A percentile compares a stretch with the other conserved stretches of the same genome.
Conservation (phyloP, 306 rosid species). For the Ceratonia siliqua region DNA sequence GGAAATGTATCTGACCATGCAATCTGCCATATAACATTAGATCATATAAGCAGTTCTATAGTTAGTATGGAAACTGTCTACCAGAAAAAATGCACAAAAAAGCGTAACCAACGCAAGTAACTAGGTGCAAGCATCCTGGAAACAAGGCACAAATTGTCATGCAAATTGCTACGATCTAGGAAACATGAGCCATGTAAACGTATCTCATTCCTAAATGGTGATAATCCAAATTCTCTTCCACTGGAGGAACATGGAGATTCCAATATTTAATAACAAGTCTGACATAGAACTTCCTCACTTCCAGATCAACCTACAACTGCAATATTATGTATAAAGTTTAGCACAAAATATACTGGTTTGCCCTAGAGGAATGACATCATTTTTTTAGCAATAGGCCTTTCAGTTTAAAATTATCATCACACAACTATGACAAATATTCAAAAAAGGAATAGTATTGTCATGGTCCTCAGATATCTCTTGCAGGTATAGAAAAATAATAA, state of each 20-base stretch:
- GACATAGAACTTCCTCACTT: not conserved
- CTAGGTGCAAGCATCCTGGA: not conserved
- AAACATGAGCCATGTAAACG: not conserved
- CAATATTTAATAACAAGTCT: not conserved
- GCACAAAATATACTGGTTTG: not conserved
- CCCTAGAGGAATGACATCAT: not conserved
- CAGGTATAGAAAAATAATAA: not conserved
- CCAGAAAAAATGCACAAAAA: not conserved
- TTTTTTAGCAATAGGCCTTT: not conserved
- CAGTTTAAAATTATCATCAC: not conserved
- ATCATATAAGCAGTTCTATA: not conserved
- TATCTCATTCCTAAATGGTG: not conserved
- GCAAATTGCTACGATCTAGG: not conserved
- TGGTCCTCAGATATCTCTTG: not conserved
- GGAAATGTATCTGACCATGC: not conserved
- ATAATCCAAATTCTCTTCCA: slow-evolving; percentile 3
- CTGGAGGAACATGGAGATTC: slow-evolving; percentile 4
- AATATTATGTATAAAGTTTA: not conserved
- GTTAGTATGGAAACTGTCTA: not conserved
- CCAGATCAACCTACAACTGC: slow-evolving; percentile 10
- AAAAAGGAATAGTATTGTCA: not conserved
- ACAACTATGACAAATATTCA: not conserved
- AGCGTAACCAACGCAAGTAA: not conserved
- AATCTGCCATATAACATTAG: slow-evolving; percentile 1
- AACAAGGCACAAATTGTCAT: not conserved